Base-by-base conservation (phyloP, 768 basidiomycete species). In the Gloeostereum incarnatum region DNA sequence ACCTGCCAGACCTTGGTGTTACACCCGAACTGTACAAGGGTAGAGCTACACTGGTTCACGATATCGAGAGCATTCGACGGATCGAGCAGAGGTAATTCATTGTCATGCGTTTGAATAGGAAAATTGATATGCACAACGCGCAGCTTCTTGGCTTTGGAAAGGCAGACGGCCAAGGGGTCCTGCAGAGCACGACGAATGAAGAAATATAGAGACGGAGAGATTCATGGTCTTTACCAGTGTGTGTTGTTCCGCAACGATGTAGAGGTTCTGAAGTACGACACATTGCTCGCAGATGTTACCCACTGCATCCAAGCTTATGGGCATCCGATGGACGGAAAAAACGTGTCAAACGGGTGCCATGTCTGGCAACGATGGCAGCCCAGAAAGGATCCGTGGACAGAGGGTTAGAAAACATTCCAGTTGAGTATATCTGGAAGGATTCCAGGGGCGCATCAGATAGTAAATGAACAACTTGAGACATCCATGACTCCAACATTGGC, bases 1-100 rank as follows among this genome's bases (percentile, higher is more conserved):
- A n/a, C n/a, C n/a, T 81, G 71, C 77, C 80, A 85, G 1, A 83
- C 82, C 25, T 61, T 63, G 0, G 77, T 73, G 49, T 78, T 78
- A 46, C 75, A 78, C 3, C 86, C 85, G 45, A 88, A 70, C 41
- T 78, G 75, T 16, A 54, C 53, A 27, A 87, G 57, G 3, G 65
- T 69, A 6, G 71, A 49, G 23, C 65, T 62, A 50, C 80, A 81
- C 16, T 61, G 57, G 3, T 57, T 59, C 10, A 69, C 65, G 18
- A 87, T 62, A 4, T 52, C 51, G 29, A 70, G 45, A 6, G 68
- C 71, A 19, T 65, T 61, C 9, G 53, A 45, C 3, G 49, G 46
- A 5, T 45, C 49, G 2, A 70, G 49, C 9, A 65, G 47, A 2
- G 62, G 56, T 6, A 48, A 47, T 7, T 44, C 48, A 20, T 59